Percentiles rank a stretch among this genome's conserved stretches.
Evolutionary conservation across 495 filamentous ascomycete genomes (phyloP).

Genomic region (Terfezia boudieri): DNA sequence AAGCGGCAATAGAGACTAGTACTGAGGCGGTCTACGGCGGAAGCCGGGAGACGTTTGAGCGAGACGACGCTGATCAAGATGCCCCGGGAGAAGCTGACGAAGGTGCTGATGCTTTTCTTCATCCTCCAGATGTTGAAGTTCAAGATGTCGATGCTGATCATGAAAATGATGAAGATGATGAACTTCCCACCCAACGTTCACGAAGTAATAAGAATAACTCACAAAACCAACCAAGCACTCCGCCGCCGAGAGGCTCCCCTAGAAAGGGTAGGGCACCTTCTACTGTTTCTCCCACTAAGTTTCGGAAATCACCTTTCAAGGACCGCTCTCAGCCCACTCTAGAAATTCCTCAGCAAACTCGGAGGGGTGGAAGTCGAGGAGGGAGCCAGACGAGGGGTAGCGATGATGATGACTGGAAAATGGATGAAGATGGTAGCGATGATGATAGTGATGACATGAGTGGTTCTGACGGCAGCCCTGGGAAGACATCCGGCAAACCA

Average conservation of each 20-base stretch:
- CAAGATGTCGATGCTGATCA: slow-evolving; percentile 15
- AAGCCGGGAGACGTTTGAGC: not conserved
- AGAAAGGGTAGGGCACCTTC: slow-evolving; percentile 5
- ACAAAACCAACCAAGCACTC: slow-evolving; percentile 5
- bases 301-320: slow-evolving; percentile 8
- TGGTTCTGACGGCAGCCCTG: slow-evolving; percentile 7
- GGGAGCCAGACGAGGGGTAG: slow-evolving; percentile 9
- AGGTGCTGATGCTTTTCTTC: slow-evolving; percentile 3
- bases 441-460: slow-evolving; percentile 6
- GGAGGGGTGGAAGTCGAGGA: slow-evolving; percentile 6
- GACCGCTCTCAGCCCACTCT: slow-evolving; percentile 1
- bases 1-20: not conserved
- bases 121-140: slow-evolving; percentile 8
- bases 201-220: slow-evolving; percentile 3
- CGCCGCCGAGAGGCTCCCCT: slow-evolving; percentile 5
- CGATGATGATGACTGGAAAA: slow-evolving; percentile 16
- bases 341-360: slow-evolving; percentile 1
- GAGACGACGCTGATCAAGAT: not conserved
- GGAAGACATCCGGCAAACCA: slow-evolving; percentile 7
- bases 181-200: slow-evolving; percentile 11
- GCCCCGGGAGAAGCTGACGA: slow-evolving; percentile 6
- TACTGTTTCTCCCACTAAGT: slow-evolving; percentile 6
- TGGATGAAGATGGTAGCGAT: slow-evolving; percentile 10
- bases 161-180: slow-evolving; percentile 15
- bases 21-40: not conserved